These are phyloP conservation scores for Globisporangium abappressorium DNA, from an alignment of 352 stramenopile species.

Conservation along the genomic window DNA sequence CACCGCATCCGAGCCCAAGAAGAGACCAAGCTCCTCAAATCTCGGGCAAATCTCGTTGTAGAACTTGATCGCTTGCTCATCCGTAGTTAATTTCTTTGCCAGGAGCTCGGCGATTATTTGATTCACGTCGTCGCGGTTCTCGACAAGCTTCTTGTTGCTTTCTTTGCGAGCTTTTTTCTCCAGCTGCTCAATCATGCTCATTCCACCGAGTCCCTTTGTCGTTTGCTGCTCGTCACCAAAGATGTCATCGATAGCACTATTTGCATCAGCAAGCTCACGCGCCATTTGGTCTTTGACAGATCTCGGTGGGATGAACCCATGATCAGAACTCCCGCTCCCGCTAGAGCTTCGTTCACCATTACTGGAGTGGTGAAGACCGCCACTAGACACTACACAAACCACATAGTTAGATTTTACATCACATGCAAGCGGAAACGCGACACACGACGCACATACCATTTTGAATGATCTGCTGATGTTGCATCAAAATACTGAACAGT, in stretches of 20 bases:
- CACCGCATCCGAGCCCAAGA: constrained; percentile 59
- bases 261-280: constrained; percentile 67
- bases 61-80: constrained; percentile 73
- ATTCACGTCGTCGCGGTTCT: constrained; percentile 67
- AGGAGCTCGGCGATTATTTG: constrained; percentile 51
- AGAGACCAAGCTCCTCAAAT: constrained; percentile 63
- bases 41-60: constrained; percentile 53
- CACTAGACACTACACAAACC: constrained; percentile 36
- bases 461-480: constrained; percentile 87
- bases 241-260: constrained; percentile 81
- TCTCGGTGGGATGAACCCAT: constrained; percentile 20
- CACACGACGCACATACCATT: constrained; percentile 39
- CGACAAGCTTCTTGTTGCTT: constrained; percentile 86
- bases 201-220: constrained; percentile 59
- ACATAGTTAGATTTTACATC: neutral
- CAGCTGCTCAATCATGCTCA: constrained; percentile 87
- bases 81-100: constrained; percentile 38
- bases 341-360: constrained; percentile 14
- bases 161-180: constrained; percentile 85
- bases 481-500: constrained; percentile 84
- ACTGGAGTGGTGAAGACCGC: constrained; percentile 3
- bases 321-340: constrained; percentile 22
- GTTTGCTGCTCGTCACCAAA: constrained; percentile 80
- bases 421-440: neutral
- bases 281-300: constrained; percentile 86